Evolutionary conservation across 2,329 filamentous ascomycete species (phyloP), one percentile per base, ranked within the genome.

Genomic region (Trichophyton verrucosum): DNA sequence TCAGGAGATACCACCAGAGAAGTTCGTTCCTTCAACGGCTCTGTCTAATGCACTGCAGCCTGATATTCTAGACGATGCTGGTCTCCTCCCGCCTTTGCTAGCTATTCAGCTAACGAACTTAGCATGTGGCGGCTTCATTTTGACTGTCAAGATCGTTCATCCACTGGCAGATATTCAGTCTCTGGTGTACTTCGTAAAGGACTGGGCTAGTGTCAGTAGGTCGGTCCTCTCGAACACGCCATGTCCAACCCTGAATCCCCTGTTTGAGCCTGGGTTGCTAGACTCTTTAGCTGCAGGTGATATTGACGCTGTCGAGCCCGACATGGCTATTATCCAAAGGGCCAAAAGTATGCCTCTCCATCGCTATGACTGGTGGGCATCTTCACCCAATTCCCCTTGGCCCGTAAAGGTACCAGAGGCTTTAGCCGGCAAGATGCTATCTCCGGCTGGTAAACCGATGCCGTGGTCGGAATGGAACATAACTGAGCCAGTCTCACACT

Each of bases 101-200:
- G 65, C 70, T 3, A 68, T 77, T 1, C 77, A 80, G 64, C 60
- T 79, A 36, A 78, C 69, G 0, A 61, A 65, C 0, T 76, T 80
- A 62, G 62, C 66, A 7, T 75, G 74, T 57, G 76, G 77, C 0
- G 75, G 75, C 2, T 74, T 74, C 49, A 74, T 72, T 1, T 63
- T 81, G 8, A 71, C 73, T 8, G 66, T 78, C n/a, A 72, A 71
- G 55, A 64, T 78, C 20, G 72, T 76, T 0, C 79, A 81, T 65
- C 69, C 71, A 2, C 68, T 81, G 3, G 74, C 75, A 0, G 78
- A 81, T 62, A 77, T 78, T 1, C 69, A 73, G 17, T 66, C 74
- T 0, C 65, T 81, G 60, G 68, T 76, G 60, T 65, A 70, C 2
- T 81, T 81, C 57, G 69, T 77, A 40, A 71, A 75, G 36, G 65